Percentiles rank a stretch among this genome's conserved stretches.
These are phyloP conservation scores for Neobulgaria alba DNA, from an alignment of 2,329 filamentous ascomycete genomes.

Conservation along the genomic window DNA sequence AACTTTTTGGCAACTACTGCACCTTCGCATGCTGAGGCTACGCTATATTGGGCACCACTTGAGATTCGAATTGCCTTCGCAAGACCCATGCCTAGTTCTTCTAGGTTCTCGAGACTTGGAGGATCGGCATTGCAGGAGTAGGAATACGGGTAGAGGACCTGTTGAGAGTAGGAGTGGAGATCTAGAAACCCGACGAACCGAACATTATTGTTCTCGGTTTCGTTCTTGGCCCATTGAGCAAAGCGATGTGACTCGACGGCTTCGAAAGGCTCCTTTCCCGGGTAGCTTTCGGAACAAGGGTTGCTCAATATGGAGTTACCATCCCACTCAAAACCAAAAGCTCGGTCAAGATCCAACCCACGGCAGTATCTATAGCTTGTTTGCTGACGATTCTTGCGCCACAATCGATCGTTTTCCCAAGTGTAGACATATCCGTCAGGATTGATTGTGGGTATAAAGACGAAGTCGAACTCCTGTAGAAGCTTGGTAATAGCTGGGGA, in stretches of 20 bases:
- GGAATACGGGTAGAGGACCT: slow-evolving; percentile 86
- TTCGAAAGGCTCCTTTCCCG: slow-evolving; percentile 75
- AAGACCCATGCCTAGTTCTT: slow-evolving; percentile 81
- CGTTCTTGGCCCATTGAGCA: slow-evolving; percentile 73
- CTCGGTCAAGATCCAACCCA: slow-evolving; percentile 82
- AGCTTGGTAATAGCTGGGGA: slow-evolving; percentile 63
- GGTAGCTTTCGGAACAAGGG: slow-evolving; percentile 86
- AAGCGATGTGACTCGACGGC: slow-evolving; percentile 69
- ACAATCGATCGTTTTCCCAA: slow-evolving; percentile 84
- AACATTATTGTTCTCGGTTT: slow-evolving; percentile 61
- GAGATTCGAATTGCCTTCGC: slow-evolving; percentile 82
- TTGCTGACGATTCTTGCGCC: slow-evolving; percentile 87
- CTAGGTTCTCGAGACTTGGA: slow-evolving; percentile 81
- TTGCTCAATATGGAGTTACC: slow-evolving; percentile 56
- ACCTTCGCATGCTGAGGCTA: slow-evolving; percentile 81
- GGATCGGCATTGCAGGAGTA: slow-evolving; percentile 73
- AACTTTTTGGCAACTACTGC: slow-evolving; percentile 41
- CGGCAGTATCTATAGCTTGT: slow-evolving; percentile 76
- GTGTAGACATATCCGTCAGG: slow-evolving; percentile 93
- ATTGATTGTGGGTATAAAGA: slow-evolving; percentile 84
- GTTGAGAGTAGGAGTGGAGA: slow-evolving; percentile 90
- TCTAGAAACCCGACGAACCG: slow-evolving; percentile 82
- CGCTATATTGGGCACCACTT: slow-evolving; percentile 65
- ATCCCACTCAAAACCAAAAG: slow-evolving; percentile 81
- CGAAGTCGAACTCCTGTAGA: slow-evolving; percentile 74